These are phyloP conservation scores for Solidago caesia DNA, from an alignment of 129 eudicot genomes.

Conservation along the genomic window DNA sequence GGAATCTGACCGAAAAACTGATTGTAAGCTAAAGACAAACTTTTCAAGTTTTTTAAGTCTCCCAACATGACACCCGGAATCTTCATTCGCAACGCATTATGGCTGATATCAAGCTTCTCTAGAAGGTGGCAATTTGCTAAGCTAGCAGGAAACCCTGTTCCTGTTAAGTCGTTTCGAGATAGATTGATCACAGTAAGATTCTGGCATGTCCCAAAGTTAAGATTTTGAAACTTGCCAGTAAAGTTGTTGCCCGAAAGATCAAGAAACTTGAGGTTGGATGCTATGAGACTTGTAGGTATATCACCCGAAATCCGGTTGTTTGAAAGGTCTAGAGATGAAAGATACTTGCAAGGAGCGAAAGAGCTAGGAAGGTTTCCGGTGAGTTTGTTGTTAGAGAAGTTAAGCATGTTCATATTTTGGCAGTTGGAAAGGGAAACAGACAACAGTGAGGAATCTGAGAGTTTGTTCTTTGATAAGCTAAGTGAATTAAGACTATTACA, in stretches of 20 bases:
- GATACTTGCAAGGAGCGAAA: slow-evolving; percentile 51
- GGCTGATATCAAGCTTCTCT: slow-evolving; percentile 49
- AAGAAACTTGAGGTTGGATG: slow-evolving; percentile 31
- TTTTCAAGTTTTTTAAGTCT: slow-evolving; percentile 46
- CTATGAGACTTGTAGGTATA: slow-evolving; percentile 37
- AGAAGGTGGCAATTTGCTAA: slow-evolving; percentile 56
- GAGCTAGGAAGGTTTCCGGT: slow-evolving; percentile 46
- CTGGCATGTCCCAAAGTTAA: slow-evolving; percentile 53
- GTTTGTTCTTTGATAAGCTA: slow-evolving; percentile 53
- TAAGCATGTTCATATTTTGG: slow-evolving; percentile 54
- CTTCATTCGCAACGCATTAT: slow-evolving; percentile 48
- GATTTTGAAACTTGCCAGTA: slow-evolving; percentile 46
- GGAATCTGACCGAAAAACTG: slow-evolving; percentile 69
- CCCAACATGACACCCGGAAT: slow-evolving; percentile 63
- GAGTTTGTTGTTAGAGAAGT: slow-evolving; percentile 58
- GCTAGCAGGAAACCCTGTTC: slow-evolving; percentile 57
- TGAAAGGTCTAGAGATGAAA: slow-evolving; percentile 53
- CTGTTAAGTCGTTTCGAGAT: slow-evolving; percentile 49
- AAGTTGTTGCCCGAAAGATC: slow-evolving; percentile 76
- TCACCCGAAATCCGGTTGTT: slow-evolving; percentile 44
- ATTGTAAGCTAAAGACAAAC: slow-evolving; percentile 53
- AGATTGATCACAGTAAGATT: slow-evolving; percentile 59
- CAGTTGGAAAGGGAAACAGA: slow-evolving; percentile 48
- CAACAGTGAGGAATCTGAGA: slow-evolving; percentile 51
- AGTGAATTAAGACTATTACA: slow-evolving; percentile 43